Conservation (phyloP, 2,329 filamentous ascomycete genomes). For the Neofusicoccum umdonicola region DNA sequence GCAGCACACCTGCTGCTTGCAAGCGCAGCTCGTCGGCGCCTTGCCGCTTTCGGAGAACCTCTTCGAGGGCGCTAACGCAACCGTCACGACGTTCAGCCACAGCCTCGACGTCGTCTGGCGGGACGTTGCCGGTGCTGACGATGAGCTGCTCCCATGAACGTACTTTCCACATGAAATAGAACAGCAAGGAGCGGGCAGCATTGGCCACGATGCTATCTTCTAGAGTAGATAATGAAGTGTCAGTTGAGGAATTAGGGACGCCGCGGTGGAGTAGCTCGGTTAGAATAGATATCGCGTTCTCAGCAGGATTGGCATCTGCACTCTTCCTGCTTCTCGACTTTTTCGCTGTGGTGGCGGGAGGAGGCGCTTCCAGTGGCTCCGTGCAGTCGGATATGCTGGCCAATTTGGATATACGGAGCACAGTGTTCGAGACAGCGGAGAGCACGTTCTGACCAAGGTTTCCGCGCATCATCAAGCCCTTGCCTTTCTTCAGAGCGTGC, state of each 20-base stretch:
- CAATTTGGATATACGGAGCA: slow-evolving; percentile 78
- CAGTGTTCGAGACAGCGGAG: slow-evolving; percentile 67
- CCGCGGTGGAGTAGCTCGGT: slow-evolving; percentile 72
- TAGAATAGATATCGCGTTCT: slow-evolving; percentile 61
- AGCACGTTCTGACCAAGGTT: slow-evolving; percentile 65
- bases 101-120: slow-evolving; percentile 59
- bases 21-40: slow-evolving; percentile 77
- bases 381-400: slow-evolving; percentile 76
- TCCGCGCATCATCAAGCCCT: slow-evolving; percentile 69
- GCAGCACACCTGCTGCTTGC: slow-evolving; percentile 69
- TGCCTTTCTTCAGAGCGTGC: slow-evolving; percentile 64
- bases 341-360: slow-evolving; percentile 43
- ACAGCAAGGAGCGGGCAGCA: slow-evolving; percentile 72
- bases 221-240: slow-evolving; percentile 68
- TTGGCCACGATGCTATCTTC: slow-evolving; percentile 77
- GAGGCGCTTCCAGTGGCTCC: slow-evolving; percentile 65
- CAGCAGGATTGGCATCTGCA: slow-evolving; percentile 30
- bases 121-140: slow-evolving; percentile 45
- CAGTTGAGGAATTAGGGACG: slow-evolving; percentile 60
- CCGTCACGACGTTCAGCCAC: slow-evolving; percentile 51
- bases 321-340: slow-evolving; percentile 20
- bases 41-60: slow-evolving; percentile 50
- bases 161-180: slow-evolving; percentile 96
- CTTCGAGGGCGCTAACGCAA: slow-evolving; percentile 49
- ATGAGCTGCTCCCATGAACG: slow-evolving; percentile 47